Base-by-base conservation (phyloP, 345 rosid species). In the rapeseed (Brassica napus) region DNA sequence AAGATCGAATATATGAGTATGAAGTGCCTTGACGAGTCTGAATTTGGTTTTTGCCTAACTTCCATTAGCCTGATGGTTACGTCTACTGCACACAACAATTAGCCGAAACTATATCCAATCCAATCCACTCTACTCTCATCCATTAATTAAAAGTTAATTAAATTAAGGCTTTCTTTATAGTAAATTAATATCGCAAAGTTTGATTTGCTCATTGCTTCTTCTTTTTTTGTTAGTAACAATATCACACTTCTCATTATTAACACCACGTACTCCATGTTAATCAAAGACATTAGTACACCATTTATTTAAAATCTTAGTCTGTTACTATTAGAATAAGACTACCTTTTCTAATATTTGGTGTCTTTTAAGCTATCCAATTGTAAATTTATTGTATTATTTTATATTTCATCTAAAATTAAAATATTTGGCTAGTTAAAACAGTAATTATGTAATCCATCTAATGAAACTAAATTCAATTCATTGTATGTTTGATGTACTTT, bases 11-110 rank as follows among this genome's bases (percentile, higher is more conserved):
- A 71, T 77, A 59, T 55, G 70, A 16, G 47, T 26, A 16, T 59
- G 64, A 72, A 79, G 61, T 63, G 68, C 32, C 68, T 72, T 67
- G 79, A 77, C 62, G 74, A 32, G 35, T 76, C 47, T 77, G 78
- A 79, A 65, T 79, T 74, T 74, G 82, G 75, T 75, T 79, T 35
- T 18, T 63, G 79, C 82, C 82, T 54, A 79, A 79, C 71, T 74
- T 42, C 65, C 65, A 79, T 74, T 68, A 68, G 5, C 35, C 24
- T 74, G 79, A 79, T 74, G 28, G 60, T 74, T 74, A 79, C 78
- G 37, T 73, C 59, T 34, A 47, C 21, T 31, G 3, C 60, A 55
- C 76, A 54, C 31, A 68, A 4, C 60, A 2, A 30, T 57, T 57
- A 72, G 77, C 78, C 69, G 57, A 79, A 79, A 73, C 71, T 62